Conservation (phyloP, 179 eudicot genomes). For the Vitellaria paradoxa region DNA sequence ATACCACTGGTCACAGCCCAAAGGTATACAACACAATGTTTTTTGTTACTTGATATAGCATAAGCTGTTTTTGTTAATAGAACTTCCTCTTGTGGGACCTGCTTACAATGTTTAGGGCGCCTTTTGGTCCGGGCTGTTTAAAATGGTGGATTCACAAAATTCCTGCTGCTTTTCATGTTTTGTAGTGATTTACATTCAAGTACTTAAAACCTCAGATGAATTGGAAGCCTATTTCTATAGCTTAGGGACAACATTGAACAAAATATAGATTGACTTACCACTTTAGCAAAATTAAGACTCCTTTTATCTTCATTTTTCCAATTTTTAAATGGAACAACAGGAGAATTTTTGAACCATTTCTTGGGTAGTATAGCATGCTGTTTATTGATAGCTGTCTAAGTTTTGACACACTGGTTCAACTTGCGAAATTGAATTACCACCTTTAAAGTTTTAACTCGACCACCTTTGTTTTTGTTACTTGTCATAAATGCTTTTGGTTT, state of each 20-base stretch:
- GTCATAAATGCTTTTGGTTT: background rate
- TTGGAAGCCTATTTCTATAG: background rate
- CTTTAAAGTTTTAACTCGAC: background rate
- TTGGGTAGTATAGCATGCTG: background rate
- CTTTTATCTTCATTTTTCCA: background rate
- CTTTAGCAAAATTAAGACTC: constrained; percentile 4
- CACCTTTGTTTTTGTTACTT: background rate
- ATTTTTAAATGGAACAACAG: background rate
- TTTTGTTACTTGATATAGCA: background rate
- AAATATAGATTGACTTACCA: constrained; percentile 1
- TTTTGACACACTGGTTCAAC: background rate
- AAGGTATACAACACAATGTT: constrained; percentile 49
- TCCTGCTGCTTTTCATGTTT: background rate
- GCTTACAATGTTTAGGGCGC: background rate
- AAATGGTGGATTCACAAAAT: background rate
- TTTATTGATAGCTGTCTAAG: background rate
- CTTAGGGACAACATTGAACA: constrained; percentile 2
- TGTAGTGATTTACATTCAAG: background rate
- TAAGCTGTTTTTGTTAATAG: background rate
- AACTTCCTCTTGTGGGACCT: background rate
- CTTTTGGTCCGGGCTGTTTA: background rate
- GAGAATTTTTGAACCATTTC: background rate
- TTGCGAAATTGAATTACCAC: background rate
- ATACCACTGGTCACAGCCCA: constrained; percentile 82
- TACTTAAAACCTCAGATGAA: background rate